phyloP scores from a whole-genome alignment of 2,329 filamentous ascomycete species.

The Pseudocercospora macadamiae region DNA sequence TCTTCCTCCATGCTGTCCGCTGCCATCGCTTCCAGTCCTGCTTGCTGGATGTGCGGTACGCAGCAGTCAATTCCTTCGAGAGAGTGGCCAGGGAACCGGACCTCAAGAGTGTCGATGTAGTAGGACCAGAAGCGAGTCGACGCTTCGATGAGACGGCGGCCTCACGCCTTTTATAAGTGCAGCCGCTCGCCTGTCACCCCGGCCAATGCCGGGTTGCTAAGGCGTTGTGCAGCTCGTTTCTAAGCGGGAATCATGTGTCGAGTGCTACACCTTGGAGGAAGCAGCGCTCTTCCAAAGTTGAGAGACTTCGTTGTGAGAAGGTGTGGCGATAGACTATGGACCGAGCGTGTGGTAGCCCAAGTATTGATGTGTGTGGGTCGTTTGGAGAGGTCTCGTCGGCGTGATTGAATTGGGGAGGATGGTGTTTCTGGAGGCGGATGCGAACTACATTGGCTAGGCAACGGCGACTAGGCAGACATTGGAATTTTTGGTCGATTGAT shows the following conservation, averaged over 20 bases:
- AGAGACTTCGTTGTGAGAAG: too few species aligned
- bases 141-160: neutral
- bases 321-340: too few species aligned
- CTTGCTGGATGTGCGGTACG: neutral
- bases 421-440: neutral
- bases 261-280: too few species aligned
- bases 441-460: neutral
- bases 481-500: neutral
- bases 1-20: constrained; percentile 34
- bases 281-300: too few species aligned
- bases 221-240: constrained; percentile 1
- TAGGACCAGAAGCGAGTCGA: neutral
- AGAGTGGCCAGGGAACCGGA: neutral
- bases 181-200: neutral
- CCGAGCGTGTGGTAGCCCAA: neutral
- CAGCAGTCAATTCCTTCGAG: neutral
- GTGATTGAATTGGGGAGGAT: neutral
- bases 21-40: constrained; percentile 3
- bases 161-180: neutral
- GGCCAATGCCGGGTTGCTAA: constrained; percentile 6
- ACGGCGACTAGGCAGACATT: constrained; percentile 3
- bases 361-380: neutral
- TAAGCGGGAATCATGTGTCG: neutral
- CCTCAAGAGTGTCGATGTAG: neutral
- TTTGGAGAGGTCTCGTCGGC: neutral